Percentiles rank a stretch among this genome's conserved stretches.
phyloP scores from a whole-genome alignment of 2,329 filamentous ascomycete genomes.

The Botrytis aclada region DNA sequence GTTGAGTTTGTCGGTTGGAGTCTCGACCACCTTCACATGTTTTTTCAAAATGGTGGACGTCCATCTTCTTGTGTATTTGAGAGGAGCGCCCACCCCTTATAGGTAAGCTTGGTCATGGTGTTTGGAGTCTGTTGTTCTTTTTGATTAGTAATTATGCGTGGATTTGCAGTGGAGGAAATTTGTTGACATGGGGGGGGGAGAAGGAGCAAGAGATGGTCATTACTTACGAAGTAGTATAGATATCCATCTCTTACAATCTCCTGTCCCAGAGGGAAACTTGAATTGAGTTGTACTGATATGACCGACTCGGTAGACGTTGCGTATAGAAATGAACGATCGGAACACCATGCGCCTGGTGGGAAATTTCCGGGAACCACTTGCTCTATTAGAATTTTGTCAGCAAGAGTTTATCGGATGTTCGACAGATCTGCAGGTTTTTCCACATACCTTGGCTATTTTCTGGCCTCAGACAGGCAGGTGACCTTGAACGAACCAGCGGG shows the following conservation, averaged over 20 bases:
- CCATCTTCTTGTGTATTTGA: neutral
- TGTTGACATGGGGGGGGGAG: neutral
- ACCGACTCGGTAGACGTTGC: neutral
- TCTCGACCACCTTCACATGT: neutral
- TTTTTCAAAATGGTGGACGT: neutral
- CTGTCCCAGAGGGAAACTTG: no score
- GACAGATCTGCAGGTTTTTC: neutral
- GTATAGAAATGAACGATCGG: neutral
- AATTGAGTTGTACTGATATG: neutral
- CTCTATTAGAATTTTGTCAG: neutral
- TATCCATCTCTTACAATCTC: no score
- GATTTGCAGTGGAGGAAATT: accelerated
- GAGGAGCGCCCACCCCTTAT: neutral
- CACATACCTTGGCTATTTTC: neutral
- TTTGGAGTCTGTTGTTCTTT: neutral
- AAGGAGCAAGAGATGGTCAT: neutral
- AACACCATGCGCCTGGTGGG: neutral
- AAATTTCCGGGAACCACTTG: neutral
- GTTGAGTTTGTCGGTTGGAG: neutral
- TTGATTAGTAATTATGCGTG: neutral
- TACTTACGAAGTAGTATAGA: neutral
- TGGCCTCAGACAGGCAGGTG: neutral
- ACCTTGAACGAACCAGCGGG: neutral
- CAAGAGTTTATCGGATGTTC: neutral
- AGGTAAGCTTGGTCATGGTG: neutral